Evolutionary conservation across 352 stramenopile genomes (phyloP).

Genomic region (Globisporangium megalacanthum): DNA sequence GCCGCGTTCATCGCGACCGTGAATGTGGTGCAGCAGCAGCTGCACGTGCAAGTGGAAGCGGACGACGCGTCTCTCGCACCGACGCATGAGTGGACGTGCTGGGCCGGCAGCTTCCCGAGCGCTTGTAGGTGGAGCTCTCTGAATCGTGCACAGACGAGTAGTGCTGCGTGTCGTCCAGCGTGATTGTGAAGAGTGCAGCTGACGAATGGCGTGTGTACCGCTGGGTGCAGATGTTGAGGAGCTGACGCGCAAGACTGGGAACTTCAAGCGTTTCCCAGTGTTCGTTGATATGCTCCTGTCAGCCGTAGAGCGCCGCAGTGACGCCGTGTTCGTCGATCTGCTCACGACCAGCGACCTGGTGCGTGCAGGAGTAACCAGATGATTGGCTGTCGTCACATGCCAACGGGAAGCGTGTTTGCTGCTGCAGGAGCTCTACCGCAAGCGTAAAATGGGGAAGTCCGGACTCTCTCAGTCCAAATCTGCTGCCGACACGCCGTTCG

Average conservation of each 20-base stretch:
- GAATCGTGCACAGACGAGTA: not conserved
- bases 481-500: constrained; percentile 10
- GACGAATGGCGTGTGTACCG: not conserved
- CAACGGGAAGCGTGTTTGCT: not conserved
- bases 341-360: constrained; percentile 87
- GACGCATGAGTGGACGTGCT: constrained; percentile 24
- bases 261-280: constrained; percentile 89
- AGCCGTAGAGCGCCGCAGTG: constrained; percentile 64
- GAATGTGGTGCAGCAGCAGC: constrained; percentile 44
- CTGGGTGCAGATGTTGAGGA: constrained; percentile 74
- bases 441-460: constrained; percentile 54
- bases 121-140: constrained; percentile 18
- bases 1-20: constrained; percentile 72
- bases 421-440: constrained; percentile 59
- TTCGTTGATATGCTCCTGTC: constrained; percentile 92
- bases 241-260: constrained; percentile 91
- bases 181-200: not conserved
- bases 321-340: constrained; percentile 89
- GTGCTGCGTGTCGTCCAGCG: too few relatives aligned
- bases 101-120: constrained; percentile 57
- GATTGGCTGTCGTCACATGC: not conserved
- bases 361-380: not conserved
- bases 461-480: not conserved
- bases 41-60: constrained; percentile 66
- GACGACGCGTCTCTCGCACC: constrained; percentile 19